Conservation (phyloP, 2,329 filamentous ascomycete genomes). For the Geosmithia flava region DNA sequence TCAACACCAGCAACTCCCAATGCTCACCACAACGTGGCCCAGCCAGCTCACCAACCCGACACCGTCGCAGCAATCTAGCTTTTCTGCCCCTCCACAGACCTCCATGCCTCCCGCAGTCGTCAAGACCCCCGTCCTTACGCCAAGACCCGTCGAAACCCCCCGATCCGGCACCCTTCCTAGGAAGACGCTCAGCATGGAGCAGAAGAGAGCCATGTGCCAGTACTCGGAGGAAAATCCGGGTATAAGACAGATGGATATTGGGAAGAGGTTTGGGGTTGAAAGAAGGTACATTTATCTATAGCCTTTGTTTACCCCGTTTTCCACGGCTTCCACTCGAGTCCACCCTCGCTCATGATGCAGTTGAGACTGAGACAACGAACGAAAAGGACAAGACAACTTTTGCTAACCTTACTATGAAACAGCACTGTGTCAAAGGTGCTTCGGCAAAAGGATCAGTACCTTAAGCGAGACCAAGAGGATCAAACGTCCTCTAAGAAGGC, state of each 20-base stretch:
- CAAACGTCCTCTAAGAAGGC: slow-evolving; percentile 49
- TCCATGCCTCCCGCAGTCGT: slow-evolving; percentile 46
- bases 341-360: not conserved
- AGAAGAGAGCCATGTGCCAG: slow-evolving; percentile 85
- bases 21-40: slow-evolving; percentile 66
- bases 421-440: slow-evolving; percentile 99
- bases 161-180: slow-evolving; percentile 37
- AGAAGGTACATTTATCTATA: slow-evolving; percentile 56
- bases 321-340: not conserved
- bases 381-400: not conserved
- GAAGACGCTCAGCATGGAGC: slow-evolving; percentile 82
- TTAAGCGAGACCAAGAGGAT: slow-evolving; percentile 62
- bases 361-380: not conserved
- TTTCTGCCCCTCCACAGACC: slow-evolving; percentile 40
- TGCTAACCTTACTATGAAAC: not conserved
- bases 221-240: slow-evolving; percentile 85
- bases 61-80: slow-evolving; percentile 24
- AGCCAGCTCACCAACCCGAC: slow-evolving; percentile 68
- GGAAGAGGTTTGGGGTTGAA: slow-evolving; percentile 89
- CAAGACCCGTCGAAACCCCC: not conserved
- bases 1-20: slow-evolving; percentile 40
- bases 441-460: slow-evolving; percentile 87
- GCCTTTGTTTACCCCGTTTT: not conserved
- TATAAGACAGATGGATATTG: slow-evolving; percentile 93
- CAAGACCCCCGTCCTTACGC: slow-evolving; percentile 24